Conservation (phyloP, 139 green algal species). For the Astrephomene gubernaculifera region DNA sequence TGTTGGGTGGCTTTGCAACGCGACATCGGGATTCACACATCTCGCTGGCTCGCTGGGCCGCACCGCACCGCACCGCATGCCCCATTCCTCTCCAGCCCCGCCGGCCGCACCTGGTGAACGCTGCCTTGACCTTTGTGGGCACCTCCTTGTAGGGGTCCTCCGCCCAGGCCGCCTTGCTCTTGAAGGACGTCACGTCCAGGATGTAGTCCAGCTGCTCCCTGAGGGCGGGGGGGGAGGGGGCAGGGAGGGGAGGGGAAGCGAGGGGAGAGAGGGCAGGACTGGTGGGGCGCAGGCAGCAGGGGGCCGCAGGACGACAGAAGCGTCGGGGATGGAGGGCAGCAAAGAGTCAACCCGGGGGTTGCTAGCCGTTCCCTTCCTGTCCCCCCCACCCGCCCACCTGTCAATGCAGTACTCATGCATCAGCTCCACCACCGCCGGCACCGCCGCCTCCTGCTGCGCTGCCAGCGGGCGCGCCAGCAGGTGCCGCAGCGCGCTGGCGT, state of each 20-base stretch:
- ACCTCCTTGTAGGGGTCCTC: conserved; percentile 83
- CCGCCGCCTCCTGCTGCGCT: conserved; percentile 75
- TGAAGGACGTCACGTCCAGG: conserved; percentile 91
- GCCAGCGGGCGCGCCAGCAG: conserved; percentile 69
- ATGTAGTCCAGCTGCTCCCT: conserved; percentile 75
- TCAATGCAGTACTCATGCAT: conserved; percentile 65
- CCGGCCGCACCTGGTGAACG: conserved; percentile 77
- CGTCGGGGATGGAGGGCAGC: too few relatives aligned
- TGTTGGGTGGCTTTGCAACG: too few relatives aligned
- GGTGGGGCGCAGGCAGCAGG: too few relatives aligned
- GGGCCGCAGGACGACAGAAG: too few relatives aligned
- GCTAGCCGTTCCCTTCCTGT: too few relatives aligned
- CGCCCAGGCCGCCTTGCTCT: conserved; percentile 78
- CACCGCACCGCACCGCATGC: too few relatives aligned
- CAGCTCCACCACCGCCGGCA: conserved; percentile 64
- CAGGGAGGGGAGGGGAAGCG: too few relatives aligned
- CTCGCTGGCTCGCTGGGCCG: too few relatives aligned
- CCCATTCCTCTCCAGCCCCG: neutral
- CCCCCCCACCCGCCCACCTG: neutral
- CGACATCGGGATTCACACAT: too few relatives aligned
- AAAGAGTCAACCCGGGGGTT: too few relatives aligned
- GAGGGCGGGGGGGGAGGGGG: neutral
- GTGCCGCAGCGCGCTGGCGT: conserved; percentile 78
- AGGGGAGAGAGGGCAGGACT: too few relatives aligned
- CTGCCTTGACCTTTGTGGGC: conserved; percentile 78